These are phyloP conservation scores for Lojkania enalia DNA, from an alignment of 2,329 filamentous ascomycete species.

Conservation along the genomic window DNA sequence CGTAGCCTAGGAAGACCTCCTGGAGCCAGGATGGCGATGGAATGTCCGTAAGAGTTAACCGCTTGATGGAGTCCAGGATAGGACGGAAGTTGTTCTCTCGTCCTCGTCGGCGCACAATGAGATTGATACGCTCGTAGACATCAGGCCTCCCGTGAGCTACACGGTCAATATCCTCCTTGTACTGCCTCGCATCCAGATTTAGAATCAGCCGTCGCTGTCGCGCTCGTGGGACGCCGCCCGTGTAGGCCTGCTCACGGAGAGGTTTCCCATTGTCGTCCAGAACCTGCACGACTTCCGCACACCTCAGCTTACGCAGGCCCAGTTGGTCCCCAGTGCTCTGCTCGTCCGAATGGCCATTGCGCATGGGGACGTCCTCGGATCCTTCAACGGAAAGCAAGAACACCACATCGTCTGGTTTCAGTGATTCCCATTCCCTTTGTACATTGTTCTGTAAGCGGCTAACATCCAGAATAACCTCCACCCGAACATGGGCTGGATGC, in stretches of 20 bases:
- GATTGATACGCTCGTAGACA: slow-evolving; percentile 81
- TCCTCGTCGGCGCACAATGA: slow-evolving; percentile 79
- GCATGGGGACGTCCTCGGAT: slow-evolving; percentile 53
- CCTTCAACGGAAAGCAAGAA: slow-evolving; percentile 81
- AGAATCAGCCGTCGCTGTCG: slow-evolving; percentile 73
- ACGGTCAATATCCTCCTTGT: slow-evolving; percentile 73
- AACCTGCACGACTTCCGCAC: slow-evolving; percentile 83
- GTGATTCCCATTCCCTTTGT: slow-evolving; percentile 84
- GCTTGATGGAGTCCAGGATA: slow-evolving; percentile 87
- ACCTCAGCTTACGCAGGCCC: slow-evolving; percentile 71
- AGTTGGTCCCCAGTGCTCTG: slow-evolving; percentile 61
- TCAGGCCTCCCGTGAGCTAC: slow-evolving; percentile 70
- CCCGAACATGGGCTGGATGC: slow-evolving; percentile 80
- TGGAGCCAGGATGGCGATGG: slow-evolving; percentile 90
- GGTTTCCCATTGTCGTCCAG: slow-evolving; percentile 81
- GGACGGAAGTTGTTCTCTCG: slow-evolving; percentile 98
- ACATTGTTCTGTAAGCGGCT: slow-evolving; percentile 75
- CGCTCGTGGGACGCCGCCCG: slow-evolving; percentile 63
- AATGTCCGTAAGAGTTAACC: slow-evolving; percentile 80
- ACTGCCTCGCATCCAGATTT: slow-evolving; percentile 77
- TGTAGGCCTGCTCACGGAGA: slow-evolving; percentile 66
- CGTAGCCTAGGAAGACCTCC: slow-evolving; percentile 96
- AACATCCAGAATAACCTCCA: slow-evolving; percentile 84
- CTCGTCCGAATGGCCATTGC: slow-evolving; percentile 57
- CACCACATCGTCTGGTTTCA: slow-evolving; percentile 85